Evolutionary conservation across 1,284 basidiomycete genomes (phyloP).

Genomic region (Neonothopanus nambi): DNA sequence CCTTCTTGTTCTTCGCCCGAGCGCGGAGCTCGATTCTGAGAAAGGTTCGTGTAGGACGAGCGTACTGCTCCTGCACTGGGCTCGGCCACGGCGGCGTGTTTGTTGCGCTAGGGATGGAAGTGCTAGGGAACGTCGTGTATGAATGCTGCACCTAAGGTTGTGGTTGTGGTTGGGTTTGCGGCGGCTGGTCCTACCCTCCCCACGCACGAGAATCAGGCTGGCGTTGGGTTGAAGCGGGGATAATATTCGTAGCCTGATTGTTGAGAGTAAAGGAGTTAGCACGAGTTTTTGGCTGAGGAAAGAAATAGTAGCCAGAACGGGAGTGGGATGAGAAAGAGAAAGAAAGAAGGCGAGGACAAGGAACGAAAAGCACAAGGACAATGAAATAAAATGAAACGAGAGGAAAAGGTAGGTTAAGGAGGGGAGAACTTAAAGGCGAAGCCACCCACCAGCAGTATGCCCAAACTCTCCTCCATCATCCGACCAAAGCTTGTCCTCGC

Average conservation of each 20-base stretch:
- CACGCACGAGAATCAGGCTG: not conserved
- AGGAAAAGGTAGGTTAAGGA: no score
- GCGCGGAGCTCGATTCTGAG: no score
- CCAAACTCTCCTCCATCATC: slow-evolving; percentile 90
- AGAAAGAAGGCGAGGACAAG: not conserved
- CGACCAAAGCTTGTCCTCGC: slow-evolving; percentile 83
- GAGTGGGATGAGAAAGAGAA: not conserved
- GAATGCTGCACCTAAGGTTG: no score
- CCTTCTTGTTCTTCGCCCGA: no score
- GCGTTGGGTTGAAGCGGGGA: not conserved
- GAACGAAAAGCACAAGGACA: no score
- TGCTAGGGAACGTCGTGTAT: not conserved
- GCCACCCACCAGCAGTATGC: slow-evolving; percentile 48
- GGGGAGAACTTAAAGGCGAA: no score
- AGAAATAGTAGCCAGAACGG: no score
- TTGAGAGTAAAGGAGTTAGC: not conserved
- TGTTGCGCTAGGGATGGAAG: not conserved
- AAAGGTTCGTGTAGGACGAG: no score
- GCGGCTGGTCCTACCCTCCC: not conserved
- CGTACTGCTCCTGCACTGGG: no score
- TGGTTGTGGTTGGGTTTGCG: no score
- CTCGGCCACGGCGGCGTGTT: no score
- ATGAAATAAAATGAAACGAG: no score
- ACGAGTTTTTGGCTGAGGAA: not conserved
- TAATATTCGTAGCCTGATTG: slow-evolving; percentile 3